These are phyloP conservation scores for Kokia cookei DNA, from an alignment of 441 rosid genomes.

Conservation along the genomic window DNA sequence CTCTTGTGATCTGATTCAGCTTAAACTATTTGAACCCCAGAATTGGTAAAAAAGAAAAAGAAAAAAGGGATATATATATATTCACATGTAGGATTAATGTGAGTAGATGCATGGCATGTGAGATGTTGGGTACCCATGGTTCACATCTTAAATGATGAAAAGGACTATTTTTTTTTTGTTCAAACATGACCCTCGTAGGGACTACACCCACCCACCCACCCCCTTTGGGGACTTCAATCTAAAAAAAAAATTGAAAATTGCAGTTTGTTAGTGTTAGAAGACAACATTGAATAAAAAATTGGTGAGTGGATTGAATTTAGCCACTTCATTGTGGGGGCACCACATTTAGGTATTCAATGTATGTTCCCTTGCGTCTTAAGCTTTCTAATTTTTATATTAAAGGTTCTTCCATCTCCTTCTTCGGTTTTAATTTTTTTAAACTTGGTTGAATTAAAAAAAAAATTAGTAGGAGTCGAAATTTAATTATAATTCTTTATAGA, in stretches of 20 bases:
- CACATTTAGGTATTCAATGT: conserved; percentile 17
- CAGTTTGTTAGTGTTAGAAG: background rate
- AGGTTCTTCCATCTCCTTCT: background rate
- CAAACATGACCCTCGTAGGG: conserved; percentile 22
- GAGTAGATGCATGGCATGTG: conserved; percentile 49
- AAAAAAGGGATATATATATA: background rate
- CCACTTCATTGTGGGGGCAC: conserved; percentile 14
- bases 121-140: conserved; percentile 30
- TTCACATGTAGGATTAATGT: conserved; percentile 20
- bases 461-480: too few species aligned
- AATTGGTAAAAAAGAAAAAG: background rate
- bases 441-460: too few species aligned
- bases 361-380: conserved; percentile 3
- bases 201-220: background rate
- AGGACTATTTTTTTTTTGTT: conserved; percentile 16
- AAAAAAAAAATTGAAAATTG: background rate
- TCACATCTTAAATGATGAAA: conserved; percentile 31
- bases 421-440: background rate
- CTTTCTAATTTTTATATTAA: conserved; percentile 17
- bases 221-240: background rate
- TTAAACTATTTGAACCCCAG: conserved; percentile 18
- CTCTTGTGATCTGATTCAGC: conserved; percentile 16
- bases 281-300: background rate
- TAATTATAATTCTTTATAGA: too few species aligned
- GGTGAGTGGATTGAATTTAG: background rate